phyloP scores from a whole-genome alignment of 2,329 filamentous ascomycete genomes.

The Cladosporium sp. region DNA sequence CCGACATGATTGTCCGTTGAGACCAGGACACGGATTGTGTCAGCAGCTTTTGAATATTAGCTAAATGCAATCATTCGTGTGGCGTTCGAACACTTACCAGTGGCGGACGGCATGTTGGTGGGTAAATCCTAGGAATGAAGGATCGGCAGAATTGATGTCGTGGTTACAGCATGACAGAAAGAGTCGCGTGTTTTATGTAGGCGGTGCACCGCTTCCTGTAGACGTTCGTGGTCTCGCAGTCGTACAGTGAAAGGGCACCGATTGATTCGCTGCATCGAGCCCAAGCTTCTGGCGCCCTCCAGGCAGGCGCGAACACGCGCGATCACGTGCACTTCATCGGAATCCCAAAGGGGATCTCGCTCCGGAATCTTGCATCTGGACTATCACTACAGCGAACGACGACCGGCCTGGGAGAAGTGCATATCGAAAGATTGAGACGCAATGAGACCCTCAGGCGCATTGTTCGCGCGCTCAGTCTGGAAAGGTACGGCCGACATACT shows the following conservation, averaged over 20 bases:
- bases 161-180: constrained; percentile 5
- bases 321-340: constrained; percentile 4
- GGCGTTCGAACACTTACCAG: constrained; percentile 9
- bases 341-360: constrained; percentile 12
- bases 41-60: constrained; percentile 37
- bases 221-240: neutral
- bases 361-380: constrained; percentile 1
- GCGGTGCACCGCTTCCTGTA: neutral
- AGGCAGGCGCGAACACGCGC: constrained; percentile 15
- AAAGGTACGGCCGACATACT: constrained; percentile 64
- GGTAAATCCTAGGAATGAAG: neutral
- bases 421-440: constrained; percentile 22
- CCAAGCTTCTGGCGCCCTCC: constrained; percentile 1
- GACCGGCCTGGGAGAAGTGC: neutral
- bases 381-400: neutral
- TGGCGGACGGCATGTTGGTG: constrained; percentile 5
- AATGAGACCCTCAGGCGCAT: constrained; percentile 36
- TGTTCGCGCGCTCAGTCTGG: constrained; percentile 74
- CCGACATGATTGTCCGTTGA: constrained; percentile 98
- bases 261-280: constrained; percentile 5
- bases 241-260: neutral
- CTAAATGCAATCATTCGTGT: neutral
- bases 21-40: constrained; percentile 92
- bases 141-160: neutral
- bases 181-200: neutral